Percentiles rank a stretch among this genome's conserved stretches.
phyloP scores from a whole-genome alignment of 805 yeast genomes.

The Kodamaea sagamina region DNA sequence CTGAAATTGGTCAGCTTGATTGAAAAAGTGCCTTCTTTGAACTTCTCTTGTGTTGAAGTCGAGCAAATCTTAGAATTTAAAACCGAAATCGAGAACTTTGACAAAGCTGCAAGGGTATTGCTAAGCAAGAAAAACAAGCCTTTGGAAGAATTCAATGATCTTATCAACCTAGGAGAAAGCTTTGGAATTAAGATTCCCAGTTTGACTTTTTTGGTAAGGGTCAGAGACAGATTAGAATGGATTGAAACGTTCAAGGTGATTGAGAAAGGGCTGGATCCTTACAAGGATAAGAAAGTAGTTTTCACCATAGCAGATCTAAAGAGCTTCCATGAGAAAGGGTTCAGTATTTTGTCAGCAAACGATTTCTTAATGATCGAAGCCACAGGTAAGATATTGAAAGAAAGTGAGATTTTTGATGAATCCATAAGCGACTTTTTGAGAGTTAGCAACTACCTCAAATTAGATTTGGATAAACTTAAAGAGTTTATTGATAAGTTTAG shows the following conservation, averaged over 20 bases:
- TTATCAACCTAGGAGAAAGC: slow-evolving; percentile 59
- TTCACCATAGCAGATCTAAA: slow-evolving; percentile 34
- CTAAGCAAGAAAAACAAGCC: slow-evolving; percentile 35
- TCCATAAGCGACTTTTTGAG: slow-evolving; percentile 21
- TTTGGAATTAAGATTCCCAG: slow-evolving; percentile 60
- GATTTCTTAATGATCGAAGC: slow-evolving; percentile 34
- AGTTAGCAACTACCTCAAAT: slow-evolving; percentile 19
- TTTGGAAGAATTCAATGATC: slow-evolving; percentile 49
- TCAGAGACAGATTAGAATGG: slow-evolving; percentile 41
- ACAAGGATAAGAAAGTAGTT: slow-evolving; percentile 35
- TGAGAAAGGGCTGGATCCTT: slow-evolving; percentile 44
- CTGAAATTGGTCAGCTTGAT: slow-evolving; percentile 42
- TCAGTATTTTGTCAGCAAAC: slow-evolving; percentile 21
- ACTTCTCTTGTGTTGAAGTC: slow-evolving; percentile 58
- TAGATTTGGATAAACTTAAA: slow-evolving; percentile 28
- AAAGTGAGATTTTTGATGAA: slow-evolving; percentile 28
- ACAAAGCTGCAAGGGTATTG: slow-evolving; percentile 43
- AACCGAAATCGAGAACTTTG: slow-evolving; percentile 53
- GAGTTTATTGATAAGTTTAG: slow-evolving; percentile 29
- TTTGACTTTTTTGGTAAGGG: slow-evolving; percentile 35
- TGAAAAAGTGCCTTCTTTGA: slow-evolving; percentile 48
- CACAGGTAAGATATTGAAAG: slow-evolving; percentile 29
- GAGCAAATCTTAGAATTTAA: slow-evolving; percentile 58
- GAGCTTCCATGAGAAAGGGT: slow-evolving; percentile 31
- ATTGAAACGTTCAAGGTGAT: slow-evolving; percentile 31